A percentile compares a stretch with the other conserved stretches of the same genome.
Evolutionary conservation across 2,329 filamentous ascomycete genomes (phyloP).

Genomic region (Penicillium sp.): DNA sequence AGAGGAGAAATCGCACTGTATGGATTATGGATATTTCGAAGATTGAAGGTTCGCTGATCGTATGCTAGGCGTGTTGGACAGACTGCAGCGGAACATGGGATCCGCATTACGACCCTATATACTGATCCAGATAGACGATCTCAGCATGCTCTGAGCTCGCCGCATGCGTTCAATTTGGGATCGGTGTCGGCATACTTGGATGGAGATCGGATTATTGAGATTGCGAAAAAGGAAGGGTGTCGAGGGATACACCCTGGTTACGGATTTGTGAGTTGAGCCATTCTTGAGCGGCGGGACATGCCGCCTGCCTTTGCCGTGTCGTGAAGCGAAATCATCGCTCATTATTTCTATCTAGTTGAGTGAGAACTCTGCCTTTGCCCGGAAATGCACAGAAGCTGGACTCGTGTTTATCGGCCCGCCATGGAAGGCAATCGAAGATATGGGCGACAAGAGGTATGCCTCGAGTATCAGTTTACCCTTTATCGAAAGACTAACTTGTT

Average conservation of each 20-base stretch:
- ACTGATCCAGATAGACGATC: slow-evolving; percentile 83
- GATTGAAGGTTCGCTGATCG: slow-evolving; percentile 5
- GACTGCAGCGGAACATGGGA: slow-evolving; percentile 82
- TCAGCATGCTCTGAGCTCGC: slow-evolving; percentile 82
- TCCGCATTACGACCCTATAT: slow-evolving; percentile 89
- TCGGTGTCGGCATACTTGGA: slow-evolving; percentile 84
- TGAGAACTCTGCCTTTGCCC: slow-evolving; percentile 88
- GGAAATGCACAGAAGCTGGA: slow-evolving; percentile 80
- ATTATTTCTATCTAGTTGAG: slow-evolving; percentile 52
- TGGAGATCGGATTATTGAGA: slow-evolving; percentile 81
- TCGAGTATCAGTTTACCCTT: not conserved
- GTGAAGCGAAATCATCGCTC: not conserved
- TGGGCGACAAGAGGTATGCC: slow-evolving; percentile 81
- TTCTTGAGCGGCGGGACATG: not conserved
- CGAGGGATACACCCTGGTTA: slow-evolving; percentile 94
- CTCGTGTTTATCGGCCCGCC: slow-evolving; percentile 93
- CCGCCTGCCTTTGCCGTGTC: too few relatives aligned
- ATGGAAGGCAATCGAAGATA: slow-evolving; percentile 66
- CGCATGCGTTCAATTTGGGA: slow-evolving; percentile 78
- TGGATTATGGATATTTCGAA: slow-evolving; percentile 14
- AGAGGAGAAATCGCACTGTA: slow-evolving; percentile 89
- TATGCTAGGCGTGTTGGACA: slow-evolving; percentile 67
- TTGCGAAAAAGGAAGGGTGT: slow-evolving; percentile 81
- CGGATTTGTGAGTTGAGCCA: slow-evolving; percentile 59
- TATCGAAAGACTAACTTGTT: not conserved